Percentiles rank a stretch among this genome's conserved stretches.
Conservation (phyloP, 1,284 basidiomycete species). For the Tilletia caries region DNA sequence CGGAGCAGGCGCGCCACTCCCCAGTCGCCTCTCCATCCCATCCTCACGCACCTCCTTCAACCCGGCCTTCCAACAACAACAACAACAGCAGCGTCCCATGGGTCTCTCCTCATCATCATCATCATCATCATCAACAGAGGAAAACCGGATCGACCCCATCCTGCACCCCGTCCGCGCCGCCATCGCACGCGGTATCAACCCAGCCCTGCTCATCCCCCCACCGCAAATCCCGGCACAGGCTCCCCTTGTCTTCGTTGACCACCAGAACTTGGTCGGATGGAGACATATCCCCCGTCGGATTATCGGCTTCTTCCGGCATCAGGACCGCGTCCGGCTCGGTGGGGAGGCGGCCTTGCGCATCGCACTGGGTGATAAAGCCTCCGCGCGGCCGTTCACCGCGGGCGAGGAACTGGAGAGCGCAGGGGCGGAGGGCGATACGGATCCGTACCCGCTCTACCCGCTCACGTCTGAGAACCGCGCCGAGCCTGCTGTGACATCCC, state of each 20-base stretch:
- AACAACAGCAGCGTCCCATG: slow-evolving; percentile 14
- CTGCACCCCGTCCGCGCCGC: slow-evolving; percentile 8
- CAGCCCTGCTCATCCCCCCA: slow-evolving; percentile 58
- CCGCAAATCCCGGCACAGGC: slow-evolving; percentile 70
- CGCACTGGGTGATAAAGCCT: slow-evolving; percentile 59
- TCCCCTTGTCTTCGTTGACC: slow-evolving; percentile 81
- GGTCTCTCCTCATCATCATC: slow-evolving; percentile 17
- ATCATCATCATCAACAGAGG: slow-evolving; percentile 21
- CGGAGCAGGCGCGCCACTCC: slow-evolving; percentile 28
- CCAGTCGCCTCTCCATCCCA: neutral
- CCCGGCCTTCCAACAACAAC: slow-evolving; percentile 24
- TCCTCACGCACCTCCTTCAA: slow-evolving; percentile 18
- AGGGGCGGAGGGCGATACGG: neutral
- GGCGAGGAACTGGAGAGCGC: neutral
- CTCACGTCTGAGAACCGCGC: slow-evolving; percentile 12
- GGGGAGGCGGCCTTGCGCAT: slow-evolving; percentile 77
- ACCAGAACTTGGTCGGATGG: slow-evolving; percentile 79
- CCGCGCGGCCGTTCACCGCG: slow-evolving; percentile 63
- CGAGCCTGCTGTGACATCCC: slow-evolving; percentile 15
- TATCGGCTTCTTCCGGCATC: slow-evolving; percentile 85
- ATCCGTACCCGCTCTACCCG: neutral
- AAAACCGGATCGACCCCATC: slow-evolving; percentile 17
- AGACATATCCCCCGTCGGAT: slow-evolving; percentile 83
- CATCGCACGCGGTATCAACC: slow-evolving; percentile 36
- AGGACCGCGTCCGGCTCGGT: slow-evolving; percentile 72